Conservation (phyloP, 2,329 filamentous ascomycete genomes). For the Cordyceps cicadae region DNA sequence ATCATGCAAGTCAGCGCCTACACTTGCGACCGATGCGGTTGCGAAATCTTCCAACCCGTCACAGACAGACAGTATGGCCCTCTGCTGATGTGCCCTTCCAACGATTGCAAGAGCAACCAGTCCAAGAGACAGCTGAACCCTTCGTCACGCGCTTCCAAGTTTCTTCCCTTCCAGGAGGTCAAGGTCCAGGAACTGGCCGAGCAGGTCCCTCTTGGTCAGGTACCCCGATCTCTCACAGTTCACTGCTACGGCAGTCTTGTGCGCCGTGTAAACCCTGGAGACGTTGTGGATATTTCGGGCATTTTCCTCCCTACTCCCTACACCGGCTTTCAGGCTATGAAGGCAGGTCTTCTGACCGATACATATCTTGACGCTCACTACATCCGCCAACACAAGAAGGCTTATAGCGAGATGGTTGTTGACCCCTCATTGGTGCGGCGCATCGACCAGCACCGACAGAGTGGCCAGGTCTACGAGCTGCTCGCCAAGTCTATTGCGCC, state of each 20-base stretch:
- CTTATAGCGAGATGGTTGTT: constrained; percentile 84
- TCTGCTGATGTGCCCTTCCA: constrained; percentile 75
- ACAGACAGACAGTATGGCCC: constrained; percentile 86
- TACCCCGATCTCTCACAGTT: constrained; percentile 82
- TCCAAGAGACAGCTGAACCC: constrained; percentile 88
- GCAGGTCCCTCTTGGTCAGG: constrained; percentile 95
- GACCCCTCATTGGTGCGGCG: constrained; percentile 71
- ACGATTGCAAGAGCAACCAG: constrained; percentile 85
- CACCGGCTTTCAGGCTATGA: constrained; percentile 97
- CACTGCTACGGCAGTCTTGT: constrained; percentile 83
- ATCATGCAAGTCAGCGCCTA: constrained; percentile 97
- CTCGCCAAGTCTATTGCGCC: constrained; percentile 93
- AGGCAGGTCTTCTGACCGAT: constrained; percentile 90
- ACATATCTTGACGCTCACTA: constrained; percentile 95
- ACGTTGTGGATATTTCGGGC: constrained; percentile 87
- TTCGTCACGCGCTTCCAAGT: constrained; percentile 93
- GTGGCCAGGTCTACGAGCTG: constrained; percentile 91
- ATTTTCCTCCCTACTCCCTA: constrained; percentile 97
- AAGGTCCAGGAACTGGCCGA: constrained; percentile 99
- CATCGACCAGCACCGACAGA: constrained; percentile 77
- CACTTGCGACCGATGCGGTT: constrained; percentile 91
- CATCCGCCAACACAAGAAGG: constrained; percentile 94
- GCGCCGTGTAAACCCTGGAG: constrained; percentile 82
- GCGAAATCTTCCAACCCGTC: constrained; percentile 95
- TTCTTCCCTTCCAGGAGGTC: constrained; percentile 93